Conservation (phyloP, 805 yeast genomes). For the Candida ovalis region DNA sequence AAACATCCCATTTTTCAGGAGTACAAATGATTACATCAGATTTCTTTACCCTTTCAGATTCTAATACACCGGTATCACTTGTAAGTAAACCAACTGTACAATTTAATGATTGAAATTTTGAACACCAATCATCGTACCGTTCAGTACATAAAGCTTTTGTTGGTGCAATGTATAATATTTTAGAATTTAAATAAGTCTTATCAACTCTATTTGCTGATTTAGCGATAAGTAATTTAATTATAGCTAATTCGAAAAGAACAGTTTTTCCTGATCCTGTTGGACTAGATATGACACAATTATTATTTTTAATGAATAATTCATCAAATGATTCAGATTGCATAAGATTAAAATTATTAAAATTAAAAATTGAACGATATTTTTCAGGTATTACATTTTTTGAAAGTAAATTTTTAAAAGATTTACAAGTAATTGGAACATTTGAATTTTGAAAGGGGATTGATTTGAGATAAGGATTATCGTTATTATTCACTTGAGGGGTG, state of each 20-base stretch:
- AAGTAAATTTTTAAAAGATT: background rate
- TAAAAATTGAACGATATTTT: constrained; percentile 32
- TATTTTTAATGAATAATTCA: constrained; percentile 30
- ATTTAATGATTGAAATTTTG: constrained; percentile 35
- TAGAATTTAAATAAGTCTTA: constrained; percentile 20
- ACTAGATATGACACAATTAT: constrained; percentile 46
- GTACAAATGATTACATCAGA: constrained; percentile 54
- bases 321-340: constrained; percentile 49
- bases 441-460: background rate
- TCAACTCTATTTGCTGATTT: constrained; percentile 17
- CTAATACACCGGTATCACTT: constrained; percentile 46
- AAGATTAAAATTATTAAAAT: constrained; percentile 37
- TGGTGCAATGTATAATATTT: constrained; percentile 53
- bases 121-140: constrained; percentile 43
- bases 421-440: background rate
- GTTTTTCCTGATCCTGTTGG: constrained; percentile 65
- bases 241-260: constrained; percentile 50
- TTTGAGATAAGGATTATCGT: background rate
- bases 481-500: background rate
- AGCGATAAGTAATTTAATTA: constrained; percentile 32
- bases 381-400: constrained; percentile 32
- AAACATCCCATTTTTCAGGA: constrained; percentile 40
- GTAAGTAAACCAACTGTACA: constrained; percentile 49
- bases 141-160: constrained; percentile 56
- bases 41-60: constrained; percentile 42